phyloP scores from a whole-genome alignment of 202 grass and related monocot species.

The Alloteropsis angusta region DNA sequence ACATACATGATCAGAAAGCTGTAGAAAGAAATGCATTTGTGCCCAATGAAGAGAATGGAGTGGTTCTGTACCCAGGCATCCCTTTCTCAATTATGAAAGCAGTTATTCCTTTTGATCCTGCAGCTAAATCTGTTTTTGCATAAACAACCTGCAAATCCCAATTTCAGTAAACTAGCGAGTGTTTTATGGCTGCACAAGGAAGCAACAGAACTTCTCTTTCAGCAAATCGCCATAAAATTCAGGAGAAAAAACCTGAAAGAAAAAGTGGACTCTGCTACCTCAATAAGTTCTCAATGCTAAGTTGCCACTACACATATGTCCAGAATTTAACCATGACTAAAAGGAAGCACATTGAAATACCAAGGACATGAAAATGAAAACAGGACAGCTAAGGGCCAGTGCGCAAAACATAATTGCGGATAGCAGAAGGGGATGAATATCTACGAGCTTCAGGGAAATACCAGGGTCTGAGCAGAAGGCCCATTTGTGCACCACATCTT shows the following conservation, averaged over 20 bases:
- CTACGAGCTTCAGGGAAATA: constrained; percentile 12
- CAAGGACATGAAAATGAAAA: neutral
- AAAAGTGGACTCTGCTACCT: neutral
- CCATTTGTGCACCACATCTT: constrained; percentile 99
- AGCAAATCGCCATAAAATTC: neutral
- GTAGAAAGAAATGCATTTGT: neutral
- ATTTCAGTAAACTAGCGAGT: constrained; percentile 1
- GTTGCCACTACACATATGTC: neutral
- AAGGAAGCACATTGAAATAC: neutral
- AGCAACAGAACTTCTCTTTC: neutral
- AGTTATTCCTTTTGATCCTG: constrained; percentile 90
- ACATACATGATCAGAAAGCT: neutral
- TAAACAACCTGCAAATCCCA: constrained; percentile 73
- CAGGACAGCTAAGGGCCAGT: neutral
- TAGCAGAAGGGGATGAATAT: neutral
- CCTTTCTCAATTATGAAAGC: constrained; percentile 99
- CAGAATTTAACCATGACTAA: neutral
- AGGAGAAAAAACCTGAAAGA: neutral
- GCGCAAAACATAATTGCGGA: neutral
- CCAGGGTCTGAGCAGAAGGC: constrained; percentile 83
- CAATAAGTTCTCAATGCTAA: neutral
- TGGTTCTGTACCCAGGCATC: constrained; percentile 66
- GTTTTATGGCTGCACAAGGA: neutral
- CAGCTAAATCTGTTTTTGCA: constrained; percentile 80
- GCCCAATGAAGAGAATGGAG: neutral